Evolutionary conservation across 768 basidiomycete species (phyloP).

Genomic region (Pholiota conissans): DNA sequence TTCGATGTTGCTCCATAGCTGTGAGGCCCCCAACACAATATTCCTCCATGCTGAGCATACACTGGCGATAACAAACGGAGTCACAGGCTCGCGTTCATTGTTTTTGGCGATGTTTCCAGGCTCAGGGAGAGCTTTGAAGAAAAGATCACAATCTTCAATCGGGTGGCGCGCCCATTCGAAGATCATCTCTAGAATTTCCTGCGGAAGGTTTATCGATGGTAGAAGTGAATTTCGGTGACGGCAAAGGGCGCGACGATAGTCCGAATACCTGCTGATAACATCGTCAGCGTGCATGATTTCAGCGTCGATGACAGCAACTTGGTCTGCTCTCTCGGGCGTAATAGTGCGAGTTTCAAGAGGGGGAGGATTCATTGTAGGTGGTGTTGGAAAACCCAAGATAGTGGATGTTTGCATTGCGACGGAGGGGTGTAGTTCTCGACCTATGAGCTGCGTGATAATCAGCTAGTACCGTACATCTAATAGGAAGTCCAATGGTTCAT

Average conservation of each 20-base stretch:
- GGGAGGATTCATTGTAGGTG: too few species aligned
- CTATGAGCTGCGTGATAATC: too few species aligned
- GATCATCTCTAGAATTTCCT: not conserved
- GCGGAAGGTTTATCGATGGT: not conserved
- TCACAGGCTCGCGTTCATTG: not conserved
- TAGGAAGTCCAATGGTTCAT: too few species aligned
- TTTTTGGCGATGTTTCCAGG: not conserved
- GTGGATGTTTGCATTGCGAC: too few species aligned
- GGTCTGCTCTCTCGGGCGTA: constrained; percentile 1
- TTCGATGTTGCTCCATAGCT: not conserved
- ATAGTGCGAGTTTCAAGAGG: not conserved
- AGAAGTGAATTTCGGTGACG: not conserved
- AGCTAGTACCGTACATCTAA: too few species aligned
- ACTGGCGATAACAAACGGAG: not conserved
- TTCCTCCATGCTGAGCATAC: not conserved
- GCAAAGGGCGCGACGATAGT: not conserved
- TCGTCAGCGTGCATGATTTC: constrained; percentile 19
- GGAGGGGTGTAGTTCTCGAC: too few species aligned
- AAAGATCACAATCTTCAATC: not conserved
- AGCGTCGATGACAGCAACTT: constrained; percentile 11
- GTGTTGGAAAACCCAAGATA: too few species aligned
- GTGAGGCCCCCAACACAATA: not conserved
- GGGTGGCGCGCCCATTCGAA: not conserved
- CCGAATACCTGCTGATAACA: constrained; percentile 9
- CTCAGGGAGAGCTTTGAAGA: not conserved